Conservation (phyloP, 805 yeast genomes). For the Starmera amethionina region DNA sequence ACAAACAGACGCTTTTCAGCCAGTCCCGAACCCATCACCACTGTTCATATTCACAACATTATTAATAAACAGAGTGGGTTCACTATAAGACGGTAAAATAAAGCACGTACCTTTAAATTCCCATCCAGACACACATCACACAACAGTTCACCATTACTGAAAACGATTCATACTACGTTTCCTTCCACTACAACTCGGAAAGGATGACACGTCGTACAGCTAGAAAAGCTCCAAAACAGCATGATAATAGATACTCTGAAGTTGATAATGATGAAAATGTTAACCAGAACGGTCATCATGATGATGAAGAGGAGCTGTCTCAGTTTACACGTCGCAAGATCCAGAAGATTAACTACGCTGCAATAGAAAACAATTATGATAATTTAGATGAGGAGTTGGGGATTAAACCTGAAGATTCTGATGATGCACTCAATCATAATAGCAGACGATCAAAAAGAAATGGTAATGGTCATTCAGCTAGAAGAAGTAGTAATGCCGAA, state of each 20-base stretch:
- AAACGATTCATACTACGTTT: conserved; percentile 1
- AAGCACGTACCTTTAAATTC: neutral
- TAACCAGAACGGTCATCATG: conserved; percentile 1
- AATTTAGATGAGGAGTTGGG: conserved; percentile 15
- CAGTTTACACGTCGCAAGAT: conserved; percentile 23
- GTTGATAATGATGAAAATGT: neutral
- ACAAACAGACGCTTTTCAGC: no score
- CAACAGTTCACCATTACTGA: neutral
- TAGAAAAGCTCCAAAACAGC: neutral
- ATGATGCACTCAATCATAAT: conserved; percentile 3
- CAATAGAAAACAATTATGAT: conserved; percentile 22
- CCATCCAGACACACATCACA: neutral
- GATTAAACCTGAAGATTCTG: neutral
- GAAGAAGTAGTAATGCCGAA: neutral
- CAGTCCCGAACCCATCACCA: no score
- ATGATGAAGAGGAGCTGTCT: conserved; percentile 15
- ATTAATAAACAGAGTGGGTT: neutral
- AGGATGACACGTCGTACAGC: conserved; percentile 5
- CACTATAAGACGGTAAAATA: conserved; percentile 1
- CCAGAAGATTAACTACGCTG: conserved; percentile 25
- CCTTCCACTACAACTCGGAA: conserved; percentile 6
- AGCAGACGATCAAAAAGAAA: neutral
- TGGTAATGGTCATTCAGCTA: neutral
- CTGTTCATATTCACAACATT: no score
- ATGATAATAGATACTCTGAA: neutral